Evolutionary conservation across 306 rosid genomes (phyloP), one percentile per base, ranked within the genome.

Genomic region (Chamaecrista fasciculata): DNA sequence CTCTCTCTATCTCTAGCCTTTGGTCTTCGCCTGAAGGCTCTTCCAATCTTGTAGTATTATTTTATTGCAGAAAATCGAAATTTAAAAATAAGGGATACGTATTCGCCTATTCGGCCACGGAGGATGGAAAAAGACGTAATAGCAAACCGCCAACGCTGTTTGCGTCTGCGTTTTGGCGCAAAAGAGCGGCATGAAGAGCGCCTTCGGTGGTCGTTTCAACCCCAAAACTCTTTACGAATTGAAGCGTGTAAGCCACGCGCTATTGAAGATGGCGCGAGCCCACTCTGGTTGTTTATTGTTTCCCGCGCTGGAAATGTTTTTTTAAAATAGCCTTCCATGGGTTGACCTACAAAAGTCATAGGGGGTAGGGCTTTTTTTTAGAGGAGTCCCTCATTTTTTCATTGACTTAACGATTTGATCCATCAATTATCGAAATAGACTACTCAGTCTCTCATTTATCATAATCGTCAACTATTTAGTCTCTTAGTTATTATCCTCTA

Each of bases 141-240:
- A 59, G 62, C 83, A 25, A 78, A 70, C 75, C 47, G 48, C 68
- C 66, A 62, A 47, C 61, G 57, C 6, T 21, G 66, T 66, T 36
- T 58, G 71, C 52, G 70, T 46, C 21, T 8, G 33, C 48, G 6
- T 44, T 62, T 81, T 81, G 78, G 79, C 60, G 80, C 70, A 60
- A 61, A 18, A 44, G 34, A 58, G 76, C 8, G 83, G 86, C 86
- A 82, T 78, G 86, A 67, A 82, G 66, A 69, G 62, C 28, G 78
- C 83, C 78, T 50, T 37, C 66, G 2, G 2, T 9, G 26, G 3
- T 0, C 23, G 23, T 18, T 11, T 2, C 7, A 16, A 31, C 11
- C 70, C 49, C 44, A 6, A 9, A 16, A 4, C 16, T 11, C 20
- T 11, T 46, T 2, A 60, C 64, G 21, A 58, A 71, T 51, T 23